Evolutionary conservation across 306 rosid genomes (phyloP).

Genomic region (Lithocarpus polystachyus): DNA sequence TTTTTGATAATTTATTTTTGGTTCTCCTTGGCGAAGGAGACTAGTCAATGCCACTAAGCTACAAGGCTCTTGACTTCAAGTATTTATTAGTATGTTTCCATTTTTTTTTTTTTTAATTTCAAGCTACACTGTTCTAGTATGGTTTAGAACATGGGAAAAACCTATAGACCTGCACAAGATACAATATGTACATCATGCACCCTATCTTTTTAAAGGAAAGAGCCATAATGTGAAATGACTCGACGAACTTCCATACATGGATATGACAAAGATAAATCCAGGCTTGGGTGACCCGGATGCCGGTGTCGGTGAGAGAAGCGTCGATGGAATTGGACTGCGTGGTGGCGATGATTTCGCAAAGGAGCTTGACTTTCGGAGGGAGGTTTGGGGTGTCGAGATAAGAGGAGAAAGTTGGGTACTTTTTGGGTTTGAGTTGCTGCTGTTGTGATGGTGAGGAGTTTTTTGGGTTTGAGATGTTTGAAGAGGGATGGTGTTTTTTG

Average conservation of each 20-base stretch:
- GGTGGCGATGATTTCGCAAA: constrained; percentile 49
- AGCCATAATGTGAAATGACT: not conserved
- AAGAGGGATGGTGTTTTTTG: not conserved
- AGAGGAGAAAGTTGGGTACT: constrained; percentile 27
- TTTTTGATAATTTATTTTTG: too few relatives aligned
- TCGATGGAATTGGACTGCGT: constrained; percentile 39
- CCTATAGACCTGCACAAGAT: too few relatives aligned
- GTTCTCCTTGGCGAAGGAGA: constrained; percentile 15
- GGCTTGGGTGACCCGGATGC: constrained; percentile 25
- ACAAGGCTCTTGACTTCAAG: not conserved
- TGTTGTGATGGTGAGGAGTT: not conserved
- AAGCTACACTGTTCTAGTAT: not conserved
- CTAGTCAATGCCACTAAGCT: constrained; percentile 10
- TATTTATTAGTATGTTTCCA: not conserved
- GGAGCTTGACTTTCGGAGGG: constrained; percentile 27
- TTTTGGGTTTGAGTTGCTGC: not conserved
- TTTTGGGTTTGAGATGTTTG: not conserved
- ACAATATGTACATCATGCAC: too few relatives aligned
- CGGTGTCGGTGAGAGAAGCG: constrained; percentile 26
- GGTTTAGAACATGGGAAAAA: not conserved
- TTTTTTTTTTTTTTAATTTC: not conserved
- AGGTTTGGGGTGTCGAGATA: constrained; percentile 38
- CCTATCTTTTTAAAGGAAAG: too few relatives aligned
- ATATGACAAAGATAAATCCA: not conserved
- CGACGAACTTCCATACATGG: not conserved